phyloP scores from a whole-genome alignment of 2,329 filamentous ascomycete genomes.

The Leptographium procerum region DNA sequence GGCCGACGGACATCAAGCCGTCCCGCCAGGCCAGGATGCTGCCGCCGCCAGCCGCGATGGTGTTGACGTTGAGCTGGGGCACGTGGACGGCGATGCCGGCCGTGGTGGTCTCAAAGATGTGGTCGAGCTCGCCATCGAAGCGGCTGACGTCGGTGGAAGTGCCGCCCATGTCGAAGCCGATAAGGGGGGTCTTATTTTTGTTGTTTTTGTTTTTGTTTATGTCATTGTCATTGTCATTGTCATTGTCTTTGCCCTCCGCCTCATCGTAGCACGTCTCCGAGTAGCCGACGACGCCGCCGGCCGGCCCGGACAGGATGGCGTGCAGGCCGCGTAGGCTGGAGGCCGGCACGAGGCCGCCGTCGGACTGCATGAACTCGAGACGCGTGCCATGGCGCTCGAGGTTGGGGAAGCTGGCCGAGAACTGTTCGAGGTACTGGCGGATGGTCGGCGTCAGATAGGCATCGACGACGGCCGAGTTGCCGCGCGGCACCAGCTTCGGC shows the following conservation, averaged over 20 bases:
- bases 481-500: slow-evolving; percentile 62
- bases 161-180: slow-evolving; percentile 66
- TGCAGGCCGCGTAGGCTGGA: slow-evolving; percentile 19
- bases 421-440: slow-evolving; percentile 56
- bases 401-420: slow-evolving; percentile 55
- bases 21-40: slow-evolving; percentile 52
- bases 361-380: slow-evolving; percentile 64
- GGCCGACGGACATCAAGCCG: slow-evolving; percentile 56
- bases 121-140: slow-evolving; percentile 61
- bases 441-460: slow-evolving; percentile 64
- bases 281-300: slow-evolving; percentile 62
- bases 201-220: too few relatives aligned
- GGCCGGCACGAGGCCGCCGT: slow-evolving; percentile 29
- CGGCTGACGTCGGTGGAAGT: slow-evolving; percentile 85
- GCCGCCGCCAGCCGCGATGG: slow-evolving; percentile 72
- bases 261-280: slow-evolving; percentile 62
- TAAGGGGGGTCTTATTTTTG: slow-evolving; percentile 39
- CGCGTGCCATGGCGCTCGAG: slow-evolving; percentile 43
- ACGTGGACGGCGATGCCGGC: slow-evolving; percentile 85
- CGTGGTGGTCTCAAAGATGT: slow-evolving; percentile 54
- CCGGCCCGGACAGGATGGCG: slow-evolving; percentile 58
- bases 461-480: slow-evolving; percentile 59
- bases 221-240: too few relatives aligned
- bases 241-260: slow-evolving; percentile 50
- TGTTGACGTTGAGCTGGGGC: slow-evolving; percentile 87